These are phyloP conservation scores for Lotus japonicus DNA, from an alignment of 306 rosid species.

Conservation along the genomic window DNA sequence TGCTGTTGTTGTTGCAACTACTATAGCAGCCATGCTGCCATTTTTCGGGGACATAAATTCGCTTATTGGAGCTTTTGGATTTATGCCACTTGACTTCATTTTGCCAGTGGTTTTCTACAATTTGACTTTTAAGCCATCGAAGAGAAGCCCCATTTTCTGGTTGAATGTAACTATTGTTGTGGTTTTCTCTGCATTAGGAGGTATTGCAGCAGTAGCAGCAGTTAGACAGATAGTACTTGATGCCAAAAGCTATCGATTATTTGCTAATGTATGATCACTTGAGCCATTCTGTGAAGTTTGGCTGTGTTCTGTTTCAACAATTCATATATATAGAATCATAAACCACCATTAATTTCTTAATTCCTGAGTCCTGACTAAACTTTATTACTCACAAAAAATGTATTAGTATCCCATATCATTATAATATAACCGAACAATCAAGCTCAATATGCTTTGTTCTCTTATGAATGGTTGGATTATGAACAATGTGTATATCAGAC, in stretches of 20 bases:
- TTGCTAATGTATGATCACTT: slow-evolving; percentile 52
- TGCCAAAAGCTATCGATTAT: slow-evolving; percentile 46
- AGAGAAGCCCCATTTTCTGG: slow-evolving; percentile 46
- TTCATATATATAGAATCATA: background rate
- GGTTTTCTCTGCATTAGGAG: slow-evolving; percentile 47
- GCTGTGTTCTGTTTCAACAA: background rate
- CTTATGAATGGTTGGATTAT: too few relatives aligned
- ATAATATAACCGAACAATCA: too few relatives aligned
- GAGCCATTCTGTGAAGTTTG: background rate
- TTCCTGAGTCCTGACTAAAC: too few relatives aligned
- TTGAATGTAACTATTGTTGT: slow-evolving; percentile 43
- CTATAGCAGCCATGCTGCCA: slow-evolving; percentile 75
- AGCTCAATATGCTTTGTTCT: too few relatives aligned
- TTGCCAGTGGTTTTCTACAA: slow-evolving; percentile 63
- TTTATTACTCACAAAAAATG: too few relatives aligned
- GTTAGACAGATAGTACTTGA: slow-evolving; percentile 66
- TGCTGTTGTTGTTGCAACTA: slow-evolving; percentile 38
- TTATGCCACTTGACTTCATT: slow-evolving; percentile 75
- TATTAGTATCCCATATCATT: too few relatives aligned
- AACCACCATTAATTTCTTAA: too few relatives aligned
- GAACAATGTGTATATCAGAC: too few relatives aligned
- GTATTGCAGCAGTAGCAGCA: slow-evolving; percentile 59
- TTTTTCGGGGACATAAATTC: slow-evolving; percentile 77
- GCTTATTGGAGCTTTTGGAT: slow-evolving; percentile 79
- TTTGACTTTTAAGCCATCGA: slow-evolving; percentile 70